Evolutionary conservation across 2,329 filamentous ascomycete genomes (phyloP).

Genomic region (Cladophialophora bantiana): DNA sequence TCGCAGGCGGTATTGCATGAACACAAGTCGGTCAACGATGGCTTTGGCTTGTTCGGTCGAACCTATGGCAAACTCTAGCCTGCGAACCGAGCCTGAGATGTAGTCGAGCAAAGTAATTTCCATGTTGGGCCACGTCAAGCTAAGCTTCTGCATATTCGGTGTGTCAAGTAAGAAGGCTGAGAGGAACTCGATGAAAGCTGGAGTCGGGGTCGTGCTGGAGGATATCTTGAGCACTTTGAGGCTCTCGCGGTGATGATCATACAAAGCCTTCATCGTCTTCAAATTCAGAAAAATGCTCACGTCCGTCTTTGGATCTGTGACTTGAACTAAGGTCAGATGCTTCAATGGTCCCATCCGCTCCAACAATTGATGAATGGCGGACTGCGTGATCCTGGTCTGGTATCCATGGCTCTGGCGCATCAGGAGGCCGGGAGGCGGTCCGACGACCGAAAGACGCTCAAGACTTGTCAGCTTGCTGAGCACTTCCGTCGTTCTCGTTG

Average conservation of each 20-base stretch:
- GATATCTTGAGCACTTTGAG: constrained; percentile 27
- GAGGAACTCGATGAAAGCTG: constrained; percentile 20
- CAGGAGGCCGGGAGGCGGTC: constrained; percentile 24
- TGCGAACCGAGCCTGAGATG: constrained; percentile 19
- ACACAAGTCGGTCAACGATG: constrained; percentile 21
- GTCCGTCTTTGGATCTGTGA: constrained; percentile 5
- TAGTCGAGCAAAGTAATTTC: constrained; percentile 24
- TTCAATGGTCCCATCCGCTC: constrained; percentile 28
- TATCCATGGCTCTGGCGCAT: constrained; percentile 25
- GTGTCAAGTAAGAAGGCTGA: constrained; percentile 24
- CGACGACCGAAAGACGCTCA: constrained; percentile 21
- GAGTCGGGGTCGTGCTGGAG: constrained; percentile 12
- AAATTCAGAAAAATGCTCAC: constrained; percentile 12
- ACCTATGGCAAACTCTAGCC: constrained; percentile 12
- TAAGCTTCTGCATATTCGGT: constrained; percentile 21
- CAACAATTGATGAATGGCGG: constrained; percentile 22
- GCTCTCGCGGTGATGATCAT: constrained; percentile 24
- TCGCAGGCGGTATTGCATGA: constrained; percentile 21
- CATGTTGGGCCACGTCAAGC: constrained; percentile 27
- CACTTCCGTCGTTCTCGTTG: constrained; percentile 13
- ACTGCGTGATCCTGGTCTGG: constrained; percentile 26
- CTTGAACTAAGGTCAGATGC: constrained; percentile 20
- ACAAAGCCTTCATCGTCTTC: constrained; percentile 27
- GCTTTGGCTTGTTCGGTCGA: constrained; percentile 23
- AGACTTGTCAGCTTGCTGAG: constrained; percentile 22